phyloP scores from a whole-genome alignment of 495 filamentous ascomycete species.

The Penicillium cosmopolitanum region DNA sequence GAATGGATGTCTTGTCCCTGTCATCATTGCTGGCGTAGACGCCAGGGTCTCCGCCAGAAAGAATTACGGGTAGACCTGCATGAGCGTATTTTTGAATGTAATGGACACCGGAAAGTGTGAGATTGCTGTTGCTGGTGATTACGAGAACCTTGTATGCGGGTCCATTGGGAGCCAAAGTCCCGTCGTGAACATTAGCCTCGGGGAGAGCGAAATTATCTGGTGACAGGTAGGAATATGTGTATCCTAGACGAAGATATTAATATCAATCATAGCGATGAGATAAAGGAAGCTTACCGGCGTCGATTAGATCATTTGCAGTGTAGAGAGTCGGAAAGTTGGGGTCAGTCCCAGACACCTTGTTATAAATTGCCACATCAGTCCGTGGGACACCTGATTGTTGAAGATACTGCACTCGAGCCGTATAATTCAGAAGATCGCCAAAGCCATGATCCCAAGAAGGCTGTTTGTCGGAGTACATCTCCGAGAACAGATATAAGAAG shows the following conservation, averaged over 20 bases:
- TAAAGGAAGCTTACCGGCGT: constrained; percentile 14
- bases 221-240: constrained; percentile 53
- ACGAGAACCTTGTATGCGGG: constrained; percentile 51
- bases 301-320: constrained; percentile 20
- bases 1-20: constrained; percentile 6
- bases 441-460: constrained; percentile 47
- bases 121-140: constrained; percentile 38
- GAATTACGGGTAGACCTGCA: constrained; percentile 35
- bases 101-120: constrained; percentile 39
- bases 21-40: constrained; percentile 11
- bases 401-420: constrained; percentile 40
- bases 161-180: constrained; percentile 40
- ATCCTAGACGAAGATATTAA: constrained; percentile 13
- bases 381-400: constrained; percentile 44
- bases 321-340: constrained; percentile 22
- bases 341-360: constrained; percentile 27
- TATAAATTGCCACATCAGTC: constrained; percentile 47
- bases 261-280: neutral
- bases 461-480: constrained; percentile 46
- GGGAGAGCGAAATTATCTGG: constrained; percentile 49
- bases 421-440: constrained; percentile 42
- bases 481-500: constrained; percentile 46
- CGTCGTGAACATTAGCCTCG: constrained; percentile 35
- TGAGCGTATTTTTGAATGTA: constrained; percentile 42
- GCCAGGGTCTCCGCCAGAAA: constrained; percentile 17